Base-by-base conservation (phyloP, 305 asterid species). In the Coffea humblotiana region DNA sequence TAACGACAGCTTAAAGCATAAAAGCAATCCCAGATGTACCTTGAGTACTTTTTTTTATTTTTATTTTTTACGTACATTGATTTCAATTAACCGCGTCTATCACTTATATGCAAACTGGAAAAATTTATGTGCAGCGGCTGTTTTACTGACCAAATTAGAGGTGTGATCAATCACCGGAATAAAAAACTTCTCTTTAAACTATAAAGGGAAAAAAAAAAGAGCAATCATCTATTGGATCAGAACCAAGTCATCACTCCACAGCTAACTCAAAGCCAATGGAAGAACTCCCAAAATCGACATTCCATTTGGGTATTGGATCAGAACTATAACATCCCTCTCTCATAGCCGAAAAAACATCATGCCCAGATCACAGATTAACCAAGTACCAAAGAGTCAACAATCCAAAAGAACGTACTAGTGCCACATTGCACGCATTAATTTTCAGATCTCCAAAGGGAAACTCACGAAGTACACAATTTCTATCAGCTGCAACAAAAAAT, bases 201-300 rank as follows among this genome's bases (percentile, higher is more conserved):
- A 32, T 32, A 32, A 32, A 32, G 32, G 1, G 32, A 1, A 32
- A 32, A 16, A 16, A 3, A 56, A 56, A 56, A 23, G 13, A 37
- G 14, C 15, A 47, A 75, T 37, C 18, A 64, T 64, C 40, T 27
- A 0, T n/a, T 23, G 68, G 35, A 63, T 63, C 68, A 63, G 32
- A 63, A 63, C 68, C 8, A 63, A 63, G 32, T 63, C 32, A 63
- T 23, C 67, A 23, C 10, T 5, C 0, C 63, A 56, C 21, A 21
- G 64, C 10, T 4, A 35, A 75, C 61, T 75, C 45, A 19, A 60
- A 75, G 71, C 61, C 78, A 60, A 75, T 54, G 56, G 37, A 43
- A 74, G 77, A 74, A 74, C 14, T 13, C 43, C 43, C 43, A 40
- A 40, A 40, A 40, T 40, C 43, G 6, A 40, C 43, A 40, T 40